A percentile compares a stretch with the other conserved stretches of the same genome.
phyloP scores from a whole-genome alignment of 1,284 basidiomycete genomes.

The Anthracocystis setariae region DNA sequence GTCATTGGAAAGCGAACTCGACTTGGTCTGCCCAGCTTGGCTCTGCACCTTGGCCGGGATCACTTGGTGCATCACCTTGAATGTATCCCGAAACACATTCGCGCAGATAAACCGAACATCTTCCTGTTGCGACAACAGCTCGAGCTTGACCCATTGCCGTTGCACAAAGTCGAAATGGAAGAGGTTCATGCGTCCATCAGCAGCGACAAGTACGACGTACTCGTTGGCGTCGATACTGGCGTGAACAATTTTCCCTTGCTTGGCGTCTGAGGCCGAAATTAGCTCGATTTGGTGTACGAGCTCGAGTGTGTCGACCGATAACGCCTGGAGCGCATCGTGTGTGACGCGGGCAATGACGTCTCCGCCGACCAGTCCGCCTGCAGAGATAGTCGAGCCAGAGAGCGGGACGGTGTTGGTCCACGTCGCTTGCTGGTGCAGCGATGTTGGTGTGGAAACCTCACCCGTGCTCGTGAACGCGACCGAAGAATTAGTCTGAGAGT shows the following conservation, averaged over 20 bases:
- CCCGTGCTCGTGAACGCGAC: slow-evolving; percentile 14
- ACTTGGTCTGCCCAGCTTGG: background rate
- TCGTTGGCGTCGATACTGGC: slow-evolving; percentile 33
- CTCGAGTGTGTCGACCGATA: slow-evolving; percentile 17
- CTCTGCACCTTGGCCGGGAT: background rate
- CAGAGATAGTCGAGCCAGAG: slow-evolving; percentile 15
- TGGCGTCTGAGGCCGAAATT: background rate
- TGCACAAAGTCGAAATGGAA: slow-evolving; percentile 8
- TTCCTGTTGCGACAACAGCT: background rate
- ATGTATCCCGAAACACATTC: slow-evolving; percentile 32
- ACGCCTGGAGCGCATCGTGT: slow-evolving; percentile 12
- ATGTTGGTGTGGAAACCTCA: background rate
- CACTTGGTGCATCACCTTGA: slow-evolving; percentile 5
- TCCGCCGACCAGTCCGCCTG: slow-evolving; percentile 16
- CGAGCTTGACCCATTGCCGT: slow-evolving; percentile 13
- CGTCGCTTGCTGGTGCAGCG: background rate
- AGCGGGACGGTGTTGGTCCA: slow-evolving; percentile 14
- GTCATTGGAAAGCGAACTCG: background rate
- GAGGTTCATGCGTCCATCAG: slow-evolving; percentile 18
- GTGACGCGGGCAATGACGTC: slow-evolving; percentile 24
- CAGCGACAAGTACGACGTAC: slow-evolving; percentile 26
- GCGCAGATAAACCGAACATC: slow-evolving; percentile 12
- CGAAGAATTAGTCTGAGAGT: slow-evolving; percentile 3
- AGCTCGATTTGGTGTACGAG: slow-evolving; percentile 18
- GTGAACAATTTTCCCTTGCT: slow-evolving; percentile 7